Evolutionary conservation across 345 rosid species (phyloP).

Genomic region (Syzygium oleosum): DNA sequence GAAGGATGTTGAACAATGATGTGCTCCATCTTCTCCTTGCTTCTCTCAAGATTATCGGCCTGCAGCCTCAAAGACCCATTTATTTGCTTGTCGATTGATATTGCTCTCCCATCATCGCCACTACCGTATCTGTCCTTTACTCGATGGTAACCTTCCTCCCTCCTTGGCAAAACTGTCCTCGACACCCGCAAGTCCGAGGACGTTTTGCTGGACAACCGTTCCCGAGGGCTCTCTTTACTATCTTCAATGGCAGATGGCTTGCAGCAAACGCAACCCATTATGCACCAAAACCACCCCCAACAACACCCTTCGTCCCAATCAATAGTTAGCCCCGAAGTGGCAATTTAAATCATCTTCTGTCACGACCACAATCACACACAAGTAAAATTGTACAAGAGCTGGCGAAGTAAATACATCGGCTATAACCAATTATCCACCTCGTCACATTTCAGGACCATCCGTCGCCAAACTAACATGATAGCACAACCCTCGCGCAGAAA

Average conservation of each 20-base stretch:
- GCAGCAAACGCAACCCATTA: constrained; percentile 81
- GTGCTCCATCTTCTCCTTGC: constrained; percentile 54
- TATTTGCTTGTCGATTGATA: constrained; percentile 58
- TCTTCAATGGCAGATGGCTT: constrained; percentile 88
- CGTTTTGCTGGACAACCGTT: constrained; percentile 48
- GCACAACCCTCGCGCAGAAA: neutral
- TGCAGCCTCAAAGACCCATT: constrained; percentile 52
- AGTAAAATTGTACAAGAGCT: neutral
- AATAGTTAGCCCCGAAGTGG: constrained; percentile 20
- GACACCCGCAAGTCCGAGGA: constrained; percentile 49
- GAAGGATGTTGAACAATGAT: constrained; percentile 43
- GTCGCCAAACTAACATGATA: neutral
- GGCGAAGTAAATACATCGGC: neutral
- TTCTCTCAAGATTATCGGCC: constrained; percentile 55
- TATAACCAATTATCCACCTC: neutral
- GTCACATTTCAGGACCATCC: neutral
- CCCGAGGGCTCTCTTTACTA: constrained; percentile 77
- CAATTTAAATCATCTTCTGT: constrained; percentile 13
- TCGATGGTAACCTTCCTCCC: constrained; percentile 49
- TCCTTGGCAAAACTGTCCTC: constrained; percentile 60
- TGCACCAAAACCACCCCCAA: constrained; percentile 30
- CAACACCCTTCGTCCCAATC: constrained; percentile 17
- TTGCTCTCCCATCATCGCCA: constrained; percentile 40
- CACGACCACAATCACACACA: constrained; percentile 9
- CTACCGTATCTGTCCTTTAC: constrained; percentile 42